Percentiles rank a stretch among this genome's conserved stretches.
Conservation (phyloP, 371 early-diverging fungal genomes). For the Mortierella sp. region DNA sequence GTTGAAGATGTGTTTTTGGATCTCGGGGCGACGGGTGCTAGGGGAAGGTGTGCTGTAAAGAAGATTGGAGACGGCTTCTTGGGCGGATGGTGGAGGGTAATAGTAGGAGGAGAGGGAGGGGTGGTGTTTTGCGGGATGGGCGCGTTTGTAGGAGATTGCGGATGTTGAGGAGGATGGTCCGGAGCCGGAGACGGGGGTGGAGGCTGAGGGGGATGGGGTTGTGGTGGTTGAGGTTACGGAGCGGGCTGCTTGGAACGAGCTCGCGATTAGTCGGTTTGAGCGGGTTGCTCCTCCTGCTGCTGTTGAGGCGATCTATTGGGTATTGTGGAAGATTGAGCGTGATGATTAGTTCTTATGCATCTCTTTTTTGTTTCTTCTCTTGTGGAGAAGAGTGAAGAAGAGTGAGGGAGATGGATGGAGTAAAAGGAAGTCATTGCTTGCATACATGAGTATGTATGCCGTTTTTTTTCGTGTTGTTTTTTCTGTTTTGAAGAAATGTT, state of each 20-base stretch:
- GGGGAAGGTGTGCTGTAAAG: constrained; percentile 88
- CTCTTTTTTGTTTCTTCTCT: not conserved
- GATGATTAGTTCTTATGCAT: not conserved
- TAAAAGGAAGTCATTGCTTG: not conserved
- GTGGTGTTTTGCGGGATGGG: constrained; percentile 66
- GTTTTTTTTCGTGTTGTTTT: not conserved
- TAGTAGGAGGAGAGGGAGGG: constrained; percentile 61
- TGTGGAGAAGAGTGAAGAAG: not conserved
- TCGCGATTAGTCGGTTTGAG: not conserved
- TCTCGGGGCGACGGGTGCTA: constrained; percentile 57
- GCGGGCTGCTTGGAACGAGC: not conserved
- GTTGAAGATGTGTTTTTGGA: constrained; percentile 84
- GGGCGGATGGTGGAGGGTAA: constrained; percentile 66
- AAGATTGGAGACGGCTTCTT: constrained; percentile 93
- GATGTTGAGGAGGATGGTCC: constrained; percentile 63
- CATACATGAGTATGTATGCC: not conserved
- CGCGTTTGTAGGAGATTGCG: constrained; percentile 69
- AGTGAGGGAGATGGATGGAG: too few relatives aligned
- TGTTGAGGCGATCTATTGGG: not conserved
- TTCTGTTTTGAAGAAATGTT: not conserved
- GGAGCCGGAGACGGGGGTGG: not conserved
- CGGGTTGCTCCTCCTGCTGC: not conserved
- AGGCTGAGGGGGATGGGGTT: not conserved
- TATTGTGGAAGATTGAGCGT: not conserved
- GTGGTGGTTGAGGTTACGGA: not conserved